These are phyloP conservation scores for Combretum micranthum DNA, from an alignment of 345 rosid genomes.

Conservation along the genomic window DNA sequence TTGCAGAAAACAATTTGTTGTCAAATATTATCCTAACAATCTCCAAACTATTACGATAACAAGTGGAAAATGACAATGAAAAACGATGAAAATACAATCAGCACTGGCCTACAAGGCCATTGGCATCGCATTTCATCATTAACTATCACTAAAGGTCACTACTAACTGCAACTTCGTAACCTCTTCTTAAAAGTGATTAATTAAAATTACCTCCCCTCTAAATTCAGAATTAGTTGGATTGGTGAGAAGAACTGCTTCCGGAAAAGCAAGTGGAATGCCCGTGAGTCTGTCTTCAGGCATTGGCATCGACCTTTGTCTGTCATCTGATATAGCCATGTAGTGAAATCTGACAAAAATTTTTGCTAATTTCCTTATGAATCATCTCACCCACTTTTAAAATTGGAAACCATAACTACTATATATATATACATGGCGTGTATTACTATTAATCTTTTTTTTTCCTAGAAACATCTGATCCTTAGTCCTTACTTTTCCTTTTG, in stretches of 20 bases:
- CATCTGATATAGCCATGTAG: conserved; percentile 73
- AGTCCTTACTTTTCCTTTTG: conserved; percentile 35
- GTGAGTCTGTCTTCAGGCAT: conserved; percentile 33
- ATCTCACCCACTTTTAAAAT: background rate
- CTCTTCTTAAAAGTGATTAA: background rate
- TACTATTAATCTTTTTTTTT: no score
- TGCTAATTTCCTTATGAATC: background rate
- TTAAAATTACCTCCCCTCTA: conserved; percentile 59
- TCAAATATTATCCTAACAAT: no score
- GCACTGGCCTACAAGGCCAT: background rate
- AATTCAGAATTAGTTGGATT: conserved; percentile 41
- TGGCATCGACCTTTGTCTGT: conserved; percentile 70
- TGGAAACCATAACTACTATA: background rate
- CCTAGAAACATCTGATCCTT: no score
- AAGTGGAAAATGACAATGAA: no score
- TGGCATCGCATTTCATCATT: no score
- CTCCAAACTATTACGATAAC: no score
- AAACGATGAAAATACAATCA: no score
- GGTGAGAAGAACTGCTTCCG: conserved; percentile 82
- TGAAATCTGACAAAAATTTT: conserved; percentile 41
- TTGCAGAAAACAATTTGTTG: no score
- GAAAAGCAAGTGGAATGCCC: conserved; percentile 47
- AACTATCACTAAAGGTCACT: no score
- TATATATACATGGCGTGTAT: no score
- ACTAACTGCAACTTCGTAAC: background rate